Conservation (phyloP, 306 rosid species). For the Betula pendula region DNA sequence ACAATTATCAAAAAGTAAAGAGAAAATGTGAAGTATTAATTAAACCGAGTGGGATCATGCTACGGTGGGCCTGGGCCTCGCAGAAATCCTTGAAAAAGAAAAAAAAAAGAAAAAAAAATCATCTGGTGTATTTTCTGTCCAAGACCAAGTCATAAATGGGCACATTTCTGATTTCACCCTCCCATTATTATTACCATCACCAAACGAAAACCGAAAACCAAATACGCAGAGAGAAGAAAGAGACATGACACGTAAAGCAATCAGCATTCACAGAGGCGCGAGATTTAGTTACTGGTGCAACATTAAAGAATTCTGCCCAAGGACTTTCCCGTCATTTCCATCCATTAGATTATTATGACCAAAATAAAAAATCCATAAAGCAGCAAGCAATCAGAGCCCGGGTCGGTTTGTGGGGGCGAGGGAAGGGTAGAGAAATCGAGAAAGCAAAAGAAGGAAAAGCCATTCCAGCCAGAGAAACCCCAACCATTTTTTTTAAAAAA, state of each 20-base stretch:
- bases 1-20: neutral
- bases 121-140: neutral
- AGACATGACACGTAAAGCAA: neutral
- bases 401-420: constrained; percentile 45
- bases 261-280: neutral
- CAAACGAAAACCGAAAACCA: constrained; percentile 4
- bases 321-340: constrained; percentile 8
- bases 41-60: neutral
- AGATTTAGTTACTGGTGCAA: neutral
- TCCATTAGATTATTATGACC: neutral
- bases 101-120: neutral
- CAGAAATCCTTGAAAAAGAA: neutral
- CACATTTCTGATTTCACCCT: neutral
- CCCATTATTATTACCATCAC: neutral
- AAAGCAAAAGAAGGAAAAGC: constrained; percentile 26
- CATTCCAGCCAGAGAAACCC: constrained; percentile 37
- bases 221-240: neutral
- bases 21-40: neutral
- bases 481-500: constrained; percentile 15
- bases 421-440: constrained; percentile 40
- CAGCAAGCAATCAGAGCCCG: constrained; percentile 28
- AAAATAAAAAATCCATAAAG: constrained; percentile 4
- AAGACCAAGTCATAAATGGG: neutral
- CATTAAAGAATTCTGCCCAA: neutral
- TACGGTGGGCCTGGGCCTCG: neutral